Conservation (phyloP, 169 alveolate genomes). For the Neospora caninum region DNA sequence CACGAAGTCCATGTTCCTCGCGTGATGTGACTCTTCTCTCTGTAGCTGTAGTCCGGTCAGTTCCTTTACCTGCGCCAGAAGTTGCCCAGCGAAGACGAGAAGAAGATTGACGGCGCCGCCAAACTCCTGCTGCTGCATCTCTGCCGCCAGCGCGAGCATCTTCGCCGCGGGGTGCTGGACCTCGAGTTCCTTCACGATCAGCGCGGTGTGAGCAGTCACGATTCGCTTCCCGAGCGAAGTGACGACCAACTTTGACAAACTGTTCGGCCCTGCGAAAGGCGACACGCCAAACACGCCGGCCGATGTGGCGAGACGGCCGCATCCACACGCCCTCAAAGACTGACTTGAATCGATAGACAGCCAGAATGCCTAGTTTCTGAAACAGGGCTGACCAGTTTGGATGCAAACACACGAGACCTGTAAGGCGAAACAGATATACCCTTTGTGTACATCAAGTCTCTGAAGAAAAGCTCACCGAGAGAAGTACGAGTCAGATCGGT, state of each 20-base stretch:
- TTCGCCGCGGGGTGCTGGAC: constrained; percentile 99
- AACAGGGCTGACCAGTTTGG: no score
- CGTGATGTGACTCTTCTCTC: neutral
- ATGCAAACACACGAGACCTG: neutral
- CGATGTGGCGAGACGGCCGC: neutral
- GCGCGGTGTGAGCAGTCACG: constrained; percentile 91
- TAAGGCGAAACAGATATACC: neutral
- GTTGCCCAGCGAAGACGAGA: constrained; percentile 97
- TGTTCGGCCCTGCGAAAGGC: constrained; percentile 46
- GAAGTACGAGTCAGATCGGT: constrained; percentile 92
- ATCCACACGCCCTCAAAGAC: neutral
- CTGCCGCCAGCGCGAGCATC: constrained; percentile 96
- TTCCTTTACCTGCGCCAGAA: constrained; percentile 90
- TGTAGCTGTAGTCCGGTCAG: no score
- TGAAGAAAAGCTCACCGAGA: constrained; percentile 20
- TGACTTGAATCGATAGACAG: neutral
- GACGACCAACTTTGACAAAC: constrained; percentile 94
- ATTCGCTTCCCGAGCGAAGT: constrained; percentile 93
- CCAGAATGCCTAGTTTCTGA: neutral
- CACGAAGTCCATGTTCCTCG: neutral
- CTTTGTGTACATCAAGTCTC: no score
- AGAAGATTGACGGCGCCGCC: constrained; percentile 99
- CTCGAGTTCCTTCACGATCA: constrained; percentile 97
- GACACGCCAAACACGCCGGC: neutral
- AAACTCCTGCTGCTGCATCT: constrained; percentile 91